phyloP scores from a whole-genome alignment of 257 asterid genomes.

The Solanum bukasovii region DNA sequence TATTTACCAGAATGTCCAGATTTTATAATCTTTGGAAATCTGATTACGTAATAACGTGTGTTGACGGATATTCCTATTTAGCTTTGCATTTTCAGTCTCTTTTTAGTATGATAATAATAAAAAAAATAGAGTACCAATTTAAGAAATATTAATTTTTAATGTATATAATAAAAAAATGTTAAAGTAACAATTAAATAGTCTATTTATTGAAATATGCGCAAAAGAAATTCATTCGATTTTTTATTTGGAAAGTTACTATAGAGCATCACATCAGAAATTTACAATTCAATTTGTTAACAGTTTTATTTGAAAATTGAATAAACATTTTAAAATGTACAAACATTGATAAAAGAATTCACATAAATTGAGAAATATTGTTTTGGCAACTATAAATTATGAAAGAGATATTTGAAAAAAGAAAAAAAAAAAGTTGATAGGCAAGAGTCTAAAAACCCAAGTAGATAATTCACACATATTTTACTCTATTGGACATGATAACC shows the following conservation, averaged over 20 bases:
- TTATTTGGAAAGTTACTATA: neutral
- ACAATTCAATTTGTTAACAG: neutral
- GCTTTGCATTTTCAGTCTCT: neutral
- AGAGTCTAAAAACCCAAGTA: neutral
- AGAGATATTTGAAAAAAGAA: neutral
- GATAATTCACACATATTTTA: neutral
- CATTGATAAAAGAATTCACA: neutral
- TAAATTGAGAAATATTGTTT: neutral
- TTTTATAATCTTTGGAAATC: neutral
- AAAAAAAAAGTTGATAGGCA: neutral
- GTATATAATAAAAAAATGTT: neutral
- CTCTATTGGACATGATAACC: neutral
- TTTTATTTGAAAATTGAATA: neutral
- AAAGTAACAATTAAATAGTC: neutral
- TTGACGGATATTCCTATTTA: neutral
- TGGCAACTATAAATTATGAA: neutral
- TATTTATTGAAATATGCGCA: neutral
- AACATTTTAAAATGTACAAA: neutral
- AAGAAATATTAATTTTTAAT: neutral
- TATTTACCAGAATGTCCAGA: neutral
- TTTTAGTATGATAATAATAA: neutral
- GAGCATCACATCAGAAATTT: neutral
- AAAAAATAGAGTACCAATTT: neutral
- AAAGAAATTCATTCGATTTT: neutral
- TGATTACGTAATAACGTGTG: neutral